phyloP scores from a whole-genome alignment of 2,329 filamentous ascomycete species.

The Knoxdaviesia proteae region DNA sequence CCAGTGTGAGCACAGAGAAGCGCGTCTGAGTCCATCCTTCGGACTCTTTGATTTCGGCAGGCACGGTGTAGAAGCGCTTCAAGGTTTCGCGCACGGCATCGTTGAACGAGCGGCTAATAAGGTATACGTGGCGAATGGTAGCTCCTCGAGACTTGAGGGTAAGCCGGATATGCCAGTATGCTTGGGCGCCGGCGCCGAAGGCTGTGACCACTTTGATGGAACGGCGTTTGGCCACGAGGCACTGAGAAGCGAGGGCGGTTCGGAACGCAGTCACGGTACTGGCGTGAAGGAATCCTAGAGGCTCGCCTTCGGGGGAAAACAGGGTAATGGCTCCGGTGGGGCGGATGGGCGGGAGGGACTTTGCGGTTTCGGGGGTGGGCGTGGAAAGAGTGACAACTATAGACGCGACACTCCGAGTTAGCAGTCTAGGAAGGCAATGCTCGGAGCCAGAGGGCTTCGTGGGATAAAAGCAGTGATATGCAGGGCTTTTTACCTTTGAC shows the following conservation, averaged over 20 bases:
- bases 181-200: slow-evolving; percentile 77
- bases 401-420: neutral
- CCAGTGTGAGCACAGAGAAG: slow-evolving; percentile 47
- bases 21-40: slow-evolving; percentile 46
- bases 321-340: slow-evolving; percentile 51
- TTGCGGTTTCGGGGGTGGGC: slow-evolving; percentile 9
- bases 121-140: slow-evolving; percentile 60
- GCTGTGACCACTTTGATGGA: slow-evolving; percentile 58
- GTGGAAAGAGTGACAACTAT: slow-evolving; percentile 42
- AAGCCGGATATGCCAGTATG: slow-evolving; percentile 84
- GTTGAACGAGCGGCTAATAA: slow-evolving; percentile 57
- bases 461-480: neutral
- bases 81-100: slow-evolving; percentile 32
- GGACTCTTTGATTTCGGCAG: slow-evolving; percentile 21
- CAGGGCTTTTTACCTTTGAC: slow-evolving; percentile 34
- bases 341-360: slow-evolving; percentile 14
- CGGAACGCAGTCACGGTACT: slow-evolving; percentile 61
- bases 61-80: slow-evolving; percentile 23
- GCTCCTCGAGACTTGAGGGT: slow-evolving; percentile 50
- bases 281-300: slow-evolving; percentile 51
- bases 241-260: slow-evolving; percentile 51
- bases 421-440: neutral
- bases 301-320: slow-evolving; percentile 38
- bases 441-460: neutral
- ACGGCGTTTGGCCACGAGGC: slow-evolving; percentile 42